These are phyloP conservation scores for Podila horticola DNA, from an alignment of 192 early-diverging fungal species.

Conservation along the genomic window DNA sequence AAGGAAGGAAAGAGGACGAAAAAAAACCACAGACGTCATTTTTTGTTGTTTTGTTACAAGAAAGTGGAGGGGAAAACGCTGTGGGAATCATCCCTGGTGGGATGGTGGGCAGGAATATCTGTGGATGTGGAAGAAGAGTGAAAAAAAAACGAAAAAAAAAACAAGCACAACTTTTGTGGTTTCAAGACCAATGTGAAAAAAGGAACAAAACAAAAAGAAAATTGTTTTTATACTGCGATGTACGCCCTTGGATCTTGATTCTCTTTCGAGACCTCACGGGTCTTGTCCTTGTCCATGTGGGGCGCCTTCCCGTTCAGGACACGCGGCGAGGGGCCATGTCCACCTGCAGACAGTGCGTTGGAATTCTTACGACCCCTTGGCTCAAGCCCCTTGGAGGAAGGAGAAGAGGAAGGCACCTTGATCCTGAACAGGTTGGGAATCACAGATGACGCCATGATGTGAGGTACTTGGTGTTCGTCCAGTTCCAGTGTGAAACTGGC, in stretches of 20 bases:
- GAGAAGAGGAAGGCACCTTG: slow-evolving; percentile 2
- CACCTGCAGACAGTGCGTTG: background rate
- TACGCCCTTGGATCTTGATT: background rate
- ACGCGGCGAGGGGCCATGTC: slow-evolving; percentile 5
- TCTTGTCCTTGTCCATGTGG: background rate
- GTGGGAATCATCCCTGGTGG: too few species aligned
- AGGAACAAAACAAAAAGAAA: background rate
- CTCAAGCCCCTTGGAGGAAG: background rate
- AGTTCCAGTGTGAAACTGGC: slow-evolving; percentile 38
- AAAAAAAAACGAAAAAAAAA: too few species aligned
- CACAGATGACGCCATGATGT: slow-evolving; percentile 31
- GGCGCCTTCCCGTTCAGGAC: slow-evolving; percentile 13
- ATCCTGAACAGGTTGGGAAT: slow-evolving; percentile 29
- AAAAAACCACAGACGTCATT: too few species aligned
- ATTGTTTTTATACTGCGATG: background rate
- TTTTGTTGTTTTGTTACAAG: too few species aligned
- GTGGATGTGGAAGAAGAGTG: too few species aligned
- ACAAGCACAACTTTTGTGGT: too few species aligned
- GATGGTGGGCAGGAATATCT: too few species aligned
- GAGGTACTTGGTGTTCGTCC: slow-evolving; percentile 27
- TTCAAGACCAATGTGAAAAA: too few species aligned
- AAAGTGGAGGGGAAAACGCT: too few species aligned
- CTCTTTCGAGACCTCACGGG: background rate
- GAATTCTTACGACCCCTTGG: slow-evolving; percentile 11
- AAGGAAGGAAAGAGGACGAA: too few species aligned